Percentiles rank a stretch among this genome's conserved stretches.
Evolutionary conservation across 1,139 yeast genomes (phyloP).

Genomic region (Blastobotrys serpentis): DNA sequence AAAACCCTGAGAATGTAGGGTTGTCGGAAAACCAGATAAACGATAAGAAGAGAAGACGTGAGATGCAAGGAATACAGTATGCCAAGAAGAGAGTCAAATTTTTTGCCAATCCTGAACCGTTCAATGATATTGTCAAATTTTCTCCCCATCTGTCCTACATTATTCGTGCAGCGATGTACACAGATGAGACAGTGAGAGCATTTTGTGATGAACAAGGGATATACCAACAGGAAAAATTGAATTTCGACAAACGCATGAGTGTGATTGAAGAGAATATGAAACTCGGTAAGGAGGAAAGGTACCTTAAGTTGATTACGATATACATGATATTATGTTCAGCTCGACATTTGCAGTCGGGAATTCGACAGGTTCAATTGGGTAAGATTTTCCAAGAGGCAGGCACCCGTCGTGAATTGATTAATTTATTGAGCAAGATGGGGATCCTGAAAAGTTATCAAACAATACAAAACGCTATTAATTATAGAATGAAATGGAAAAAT

Average conservation of each 20-base stretch:
- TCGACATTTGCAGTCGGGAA: slow-evolving; percentile 5
- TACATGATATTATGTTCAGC: slow-evolving; percentile 5
- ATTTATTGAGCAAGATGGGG: slow-evolving; percentile 4
- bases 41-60: slow-evolving; percentile 1
- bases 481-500: slow-evolving; percentile 3
- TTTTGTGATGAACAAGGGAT: slow-evolving; percentile 1
- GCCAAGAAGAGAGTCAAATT: slow-evolving; percentile 2
- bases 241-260: slow-evolving; percentile 4
- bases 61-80: background rate
- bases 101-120: slow-evolving; percentile 1
- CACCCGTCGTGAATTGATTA: slow-evolving; percentile 3
- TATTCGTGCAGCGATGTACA: background rate
- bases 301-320: background rate
- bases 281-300: background rate
- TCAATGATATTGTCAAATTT: background rate
- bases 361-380: slow-evolving; percentile 3
- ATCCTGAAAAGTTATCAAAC: slow-evolving; percentile 4
- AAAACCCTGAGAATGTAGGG: background rate
- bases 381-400: slow-evolving; percentile 4
- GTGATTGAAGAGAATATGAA: slow-evolving; percentile 1
- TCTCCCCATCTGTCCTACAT: slow-evolving; percentile 2
- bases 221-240: slow-evolving; percentile 1
- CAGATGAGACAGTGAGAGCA: slow-evolving; percentile 3
- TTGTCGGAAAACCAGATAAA: background rate
- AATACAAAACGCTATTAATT: slow-evolving; percentile 1